Evolutionary conservation across 106 monocot genomes (phyloP).

Genomic region (Triglochin maritima): DNA sequence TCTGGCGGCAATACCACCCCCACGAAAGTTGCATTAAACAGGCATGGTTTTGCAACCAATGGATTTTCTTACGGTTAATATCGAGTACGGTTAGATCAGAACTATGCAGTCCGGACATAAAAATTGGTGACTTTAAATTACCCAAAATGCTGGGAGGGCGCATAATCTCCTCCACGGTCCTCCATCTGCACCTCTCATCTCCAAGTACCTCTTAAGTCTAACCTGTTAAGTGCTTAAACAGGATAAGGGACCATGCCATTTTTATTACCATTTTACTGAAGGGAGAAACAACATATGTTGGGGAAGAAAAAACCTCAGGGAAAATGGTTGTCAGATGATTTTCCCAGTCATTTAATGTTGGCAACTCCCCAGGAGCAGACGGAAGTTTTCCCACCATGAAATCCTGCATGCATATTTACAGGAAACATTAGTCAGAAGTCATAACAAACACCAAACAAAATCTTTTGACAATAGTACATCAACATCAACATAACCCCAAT

Average conservation of each 20-base stretch:
- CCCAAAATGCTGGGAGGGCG: slow-evolving; percentile 98
- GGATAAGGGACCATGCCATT: neutral
- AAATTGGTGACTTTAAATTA: slow-evolving; percentile 4
- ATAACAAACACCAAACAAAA: too few relatives aligned
- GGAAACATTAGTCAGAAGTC: neutral
- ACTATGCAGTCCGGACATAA: too few relatives aligned
- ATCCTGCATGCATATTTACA: slow-evolving; percentile 41
- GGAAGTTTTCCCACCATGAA: slow-evolving; percentile 88
- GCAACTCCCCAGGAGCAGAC: slow-evolving; percentile 66
- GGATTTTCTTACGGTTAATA: too few relatives aligned
- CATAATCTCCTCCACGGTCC: slow-evolving; percentile 98
- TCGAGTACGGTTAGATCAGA: too few relatives aligned
- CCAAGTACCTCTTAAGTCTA: slow-evolving; percentile 87
- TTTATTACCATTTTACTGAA: neutral
- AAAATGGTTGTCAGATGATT: slow-evolving; percentile 98
- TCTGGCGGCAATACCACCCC: too few relatives aligned
- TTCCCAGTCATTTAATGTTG: slow-evolving; percentile 95
- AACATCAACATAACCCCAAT: neutral
- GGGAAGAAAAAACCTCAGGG: slow-evolving; percentile 54
- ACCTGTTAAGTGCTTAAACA: slow-evolving; percentile 42
- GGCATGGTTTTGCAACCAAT: too few relatives aligned
- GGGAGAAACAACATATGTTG: neutral
- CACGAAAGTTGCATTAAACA: too few relatives aligned
- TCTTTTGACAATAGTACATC: neutral
- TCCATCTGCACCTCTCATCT: slow-evolving; percentile 99